Evolutionary conservation across 208 protist species (phyloP).

Genomic region (Plasmodiophora brassicae): DNA sequence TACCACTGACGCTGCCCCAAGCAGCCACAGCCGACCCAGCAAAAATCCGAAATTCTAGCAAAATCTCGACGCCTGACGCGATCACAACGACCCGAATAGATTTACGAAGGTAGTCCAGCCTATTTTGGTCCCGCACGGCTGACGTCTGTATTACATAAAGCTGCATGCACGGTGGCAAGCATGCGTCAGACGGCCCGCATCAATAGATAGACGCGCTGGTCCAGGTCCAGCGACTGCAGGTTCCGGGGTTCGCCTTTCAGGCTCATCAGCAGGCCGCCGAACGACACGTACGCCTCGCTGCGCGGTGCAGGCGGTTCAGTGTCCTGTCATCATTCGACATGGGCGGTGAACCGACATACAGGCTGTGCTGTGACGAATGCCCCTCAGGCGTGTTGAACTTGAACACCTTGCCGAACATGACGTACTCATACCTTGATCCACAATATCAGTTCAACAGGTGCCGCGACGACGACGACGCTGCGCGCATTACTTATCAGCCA

Average conservation of each 20-base stretch:
- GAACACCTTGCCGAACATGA: conserved; percentile 24
- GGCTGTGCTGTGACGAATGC: neutral
- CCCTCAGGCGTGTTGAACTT: conserved; percentile 26
- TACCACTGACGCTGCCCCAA: too few relatives aligned
- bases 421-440: conserved; percentile 11
- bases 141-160: too few relatives aligned
- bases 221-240: neutral
- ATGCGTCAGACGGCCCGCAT: neutral
- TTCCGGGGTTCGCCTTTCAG: conserved; percentile 23
- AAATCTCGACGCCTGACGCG: too few relatives aligned
- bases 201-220: neutral
- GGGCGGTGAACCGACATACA: neutral
- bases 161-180: too few relatives aligned
- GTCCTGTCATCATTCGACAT: neutral
- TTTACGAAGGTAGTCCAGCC: too few relatives aligned
- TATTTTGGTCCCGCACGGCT: too few relatives aligned
- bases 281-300: conserved; percentile 9
- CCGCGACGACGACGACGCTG: neutral
- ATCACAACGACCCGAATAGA: too few relatives aligned
- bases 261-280: conserved; percentile 22
- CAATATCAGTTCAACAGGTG: neutral
- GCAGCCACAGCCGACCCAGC: too few relatives aligned
- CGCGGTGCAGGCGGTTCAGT: too few relatives aligned
- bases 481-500: neutral
- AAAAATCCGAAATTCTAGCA: too few relatives aligned